Conservation (phyloP, 441 rosid genomes). For the Eugenia klotzschiana region DNA sequence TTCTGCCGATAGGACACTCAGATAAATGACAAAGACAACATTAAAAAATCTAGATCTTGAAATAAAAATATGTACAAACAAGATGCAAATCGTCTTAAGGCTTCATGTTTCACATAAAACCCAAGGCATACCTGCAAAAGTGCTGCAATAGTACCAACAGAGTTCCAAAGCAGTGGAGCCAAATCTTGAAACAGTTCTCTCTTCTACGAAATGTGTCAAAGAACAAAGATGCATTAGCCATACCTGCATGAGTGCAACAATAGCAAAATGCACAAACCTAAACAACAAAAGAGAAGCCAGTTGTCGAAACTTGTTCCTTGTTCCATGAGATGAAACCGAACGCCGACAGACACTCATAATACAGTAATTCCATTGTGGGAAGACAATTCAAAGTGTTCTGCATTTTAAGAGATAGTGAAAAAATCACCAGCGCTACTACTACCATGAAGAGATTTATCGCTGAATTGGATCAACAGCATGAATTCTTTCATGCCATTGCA, state of each 20-base stretch:
- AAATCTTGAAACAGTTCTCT: conserved; percentile 83
- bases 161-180: conserved; percentile 82
- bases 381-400: not conserved
- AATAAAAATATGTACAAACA: not conserved
- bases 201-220: conserved; percentile 33
- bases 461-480: not conserved
- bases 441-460: not conserved
- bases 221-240: conserved; percentile 19
- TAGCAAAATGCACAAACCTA: conserved; percentile 15
- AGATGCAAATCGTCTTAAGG: not conserved
- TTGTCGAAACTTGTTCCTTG: conserved; percentile 20
- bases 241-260: conserved; percentile 24
- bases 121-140: conserved; percentile 51
- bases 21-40: not conserved
- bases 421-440: not conserved
- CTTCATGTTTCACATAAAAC: not conserved
- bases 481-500: not conserved
- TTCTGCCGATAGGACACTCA: not conserved
- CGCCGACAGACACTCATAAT: not conserved
- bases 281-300: conserved; percentile 32
- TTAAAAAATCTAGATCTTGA: not conserved
- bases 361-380: not conserved
- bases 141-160: conserved; percentile 65
- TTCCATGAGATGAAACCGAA: conserved; percentile 8
- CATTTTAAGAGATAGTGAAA: not conserved